Evolutionary conservation across 2,329 filamentous ascomycete species (phyloP).

Genomic region (Aspergillus ochraceus): DNA sequence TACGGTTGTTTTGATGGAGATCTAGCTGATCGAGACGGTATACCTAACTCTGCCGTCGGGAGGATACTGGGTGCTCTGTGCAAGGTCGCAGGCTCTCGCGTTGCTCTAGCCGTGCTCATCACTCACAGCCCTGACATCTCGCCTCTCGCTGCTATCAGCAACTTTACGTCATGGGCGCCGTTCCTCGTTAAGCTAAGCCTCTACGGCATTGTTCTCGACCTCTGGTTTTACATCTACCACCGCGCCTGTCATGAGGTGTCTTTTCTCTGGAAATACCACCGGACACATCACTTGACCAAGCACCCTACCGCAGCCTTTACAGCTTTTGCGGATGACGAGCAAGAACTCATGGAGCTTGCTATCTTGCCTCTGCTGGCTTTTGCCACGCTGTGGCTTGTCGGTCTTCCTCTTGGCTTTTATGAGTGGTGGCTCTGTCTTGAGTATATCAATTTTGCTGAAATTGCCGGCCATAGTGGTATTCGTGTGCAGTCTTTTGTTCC

Average conservation of each 20-base stretch:
- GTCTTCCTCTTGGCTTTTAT: conserved; percentile 17
- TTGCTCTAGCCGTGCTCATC: background rate
- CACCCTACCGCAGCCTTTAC: conserved; percentile 16
- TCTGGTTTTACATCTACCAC: conserved; percentile 22
- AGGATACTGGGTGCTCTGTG: conserved; percentile 10
- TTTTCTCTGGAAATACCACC: conserved; percentile 17
- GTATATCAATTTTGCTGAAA: conserved; percentile 17
- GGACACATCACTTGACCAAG: conserved; percentile 16
- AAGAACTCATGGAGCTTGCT: conserved; percentile 19
- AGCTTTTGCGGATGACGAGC: conserved; percentile 17
- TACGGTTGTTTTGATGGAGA: conserved; percentile 19
- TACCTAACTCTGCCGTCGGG: conserved; percentile 16
- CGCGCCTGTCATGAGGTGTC: conserved; percentile 15
- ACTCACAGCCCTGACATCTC: background rate
- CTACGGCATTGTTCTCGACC: conserved; percentile 17
- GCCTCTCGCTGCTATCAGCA: too few relatives aligned
- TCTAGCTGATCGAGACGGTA: conserved; percentile 17
- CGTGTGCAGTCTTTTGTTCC: conserved; percentile 11
- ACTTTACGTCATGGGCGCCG: conserved; percentile 12
- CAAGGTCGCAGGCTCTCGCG: too few relatives aligned
- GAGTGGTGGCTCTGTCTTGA: conserved; percentile 20
- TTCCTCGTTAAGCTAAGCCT: conserved; percentile 9
- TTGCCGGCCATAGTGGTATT: conserved; percentile 17
- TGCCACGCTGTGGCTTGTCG: conserved; percentile 11
- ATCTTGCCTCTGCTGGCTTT: conserved; percentile 13